Evolutionary conservation across 805 yeast genomes (phyloP).

Genomic region (Wickerhamomyces hampshirensis): DNA sequence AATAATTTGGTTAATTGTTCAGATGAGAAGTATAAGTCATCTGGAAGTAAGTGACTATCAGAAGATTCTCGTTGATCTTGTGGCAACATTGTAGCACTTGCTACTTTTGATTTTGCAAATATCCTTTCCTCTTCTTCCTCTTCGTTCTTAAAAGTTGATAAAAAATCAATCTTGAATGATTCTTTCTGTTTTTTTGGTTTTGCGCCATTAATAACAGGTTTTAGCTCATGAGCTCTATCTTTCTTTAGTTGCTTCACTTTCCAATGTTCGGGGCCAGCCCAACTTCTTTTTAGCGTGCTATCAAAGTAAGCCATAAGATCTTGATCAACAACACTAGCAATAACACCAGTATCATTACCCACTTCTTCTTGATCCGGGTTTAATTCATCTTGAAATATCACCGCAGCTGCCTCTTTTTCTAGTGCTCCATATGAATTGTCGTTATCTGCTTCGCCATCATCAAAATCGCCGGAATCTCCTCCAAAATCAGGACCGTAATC

Average conservation of each 20-base stretch:
- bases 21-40: conserved; percentile 69
- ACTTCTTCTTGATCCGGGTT: conserved; percentile 14
- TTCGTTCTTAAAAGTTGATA: conserved; percentile 28
- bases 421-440: conserved; percentile 21
- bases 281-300: conserved; percentile 57
- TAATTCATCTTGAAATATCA: conserved; percentile 18
- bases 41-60: conserved; percentile 55
- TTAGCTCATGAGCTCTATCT: conserved; percentile 8
- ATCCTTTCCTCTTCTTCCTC: conserved; percentile 34
- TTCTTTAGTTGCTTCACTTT: conserved; percentile 60
- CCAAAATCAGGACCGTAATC: conserved; percentile 18
- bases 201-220: conserved; percentile 5
- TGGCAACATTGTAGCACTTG: conserved; percentile 36
- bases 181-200: conserved; percentile 31
- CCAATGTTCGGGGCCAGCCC: conserved; percentile 97
- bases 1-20: conserved; percentile 62
- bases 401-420: conserved; percentile 22
- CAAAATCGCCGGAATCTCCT: conserved; percentile 23
- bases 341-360: conserved; percentile 20
- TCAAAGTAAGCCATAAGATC: conserved; percentile 82
- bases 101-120: conserved; percentile 34
- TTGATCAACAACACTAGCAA: conserved; percentile 40
- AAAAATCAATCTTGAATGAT: conserved; percentile 39
- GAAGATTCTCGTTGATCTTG: conserved; percentile 35
- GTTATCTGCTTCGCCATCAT: conserved; percentile 12